A percentile compares a stretch with the other conserved stretches of the same genome.
Conservation (phyloP, 805 yeast genomes). For the Teunomyces kruisii region DNA sequence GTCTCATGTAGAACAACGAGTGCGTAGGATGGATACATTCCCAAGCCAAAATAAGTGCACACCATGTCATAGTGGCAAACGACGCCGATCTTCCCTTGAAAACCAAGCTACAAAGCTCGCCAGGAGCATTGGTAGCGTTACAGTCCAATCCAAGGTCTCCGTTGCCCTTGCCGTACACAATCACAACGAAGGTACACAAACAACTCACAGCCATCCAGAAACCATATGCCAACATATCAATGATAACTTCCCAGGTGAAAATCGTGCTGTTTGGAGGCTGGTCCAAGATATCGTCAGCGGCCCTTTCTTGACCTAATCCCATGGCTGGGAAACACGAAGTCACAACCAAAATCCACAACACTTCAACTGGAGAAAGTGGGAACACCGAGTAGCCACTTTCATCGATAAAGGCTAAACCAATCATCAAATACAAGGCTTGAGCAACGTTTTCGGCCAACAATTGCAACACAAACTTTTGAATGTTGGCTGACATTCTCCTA, state of each 20-base stretch:
- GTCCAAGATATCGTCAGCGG: conserved; percentile 61
- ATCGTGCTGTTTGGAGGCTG: conserved; percentile 64
- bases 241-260: conserved; percentile 64
- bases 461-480: conserved; percentile 76
- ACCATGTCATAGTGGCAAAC: conserved; percentile 84
- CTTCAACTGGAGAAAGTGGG: conserved; percentile 76
- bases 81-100: conserved; percentile 75
- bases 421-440: conserved; percentile 63
- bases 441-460: conserved; percentile 67
- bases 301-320: conserved; percentile 74
- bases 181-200: conserved; percentile 61
- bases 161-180: conserved; percentile 64
- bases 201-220: conserved; percentile 71
- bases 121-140: conserved; percentile 46
- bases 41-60: conserved; percentile 80
- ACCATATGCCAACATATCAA: conserved; percentile 74
- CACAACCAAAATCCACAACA: conserved; percentile 74
- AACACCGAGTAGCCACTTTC: conserved; percentile 67
- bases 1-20: conserved; percentile 71
- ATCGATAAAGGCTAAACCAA: conserved; percentile 74
- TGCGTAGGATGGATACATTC: conserved; percentile 72
- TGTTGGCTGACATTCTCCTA: conserved; percentile 73
- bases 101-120: conserved; percentile 53
- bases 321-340: conserved; percentile 83
- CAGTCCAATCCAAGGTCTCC: conserved; percentile 68